These are phyloP conservation scores for Metschnikowia picachoensis DNA, from an alignment of 805 yeast genomes.

Conservation along the genomic window DNA sequence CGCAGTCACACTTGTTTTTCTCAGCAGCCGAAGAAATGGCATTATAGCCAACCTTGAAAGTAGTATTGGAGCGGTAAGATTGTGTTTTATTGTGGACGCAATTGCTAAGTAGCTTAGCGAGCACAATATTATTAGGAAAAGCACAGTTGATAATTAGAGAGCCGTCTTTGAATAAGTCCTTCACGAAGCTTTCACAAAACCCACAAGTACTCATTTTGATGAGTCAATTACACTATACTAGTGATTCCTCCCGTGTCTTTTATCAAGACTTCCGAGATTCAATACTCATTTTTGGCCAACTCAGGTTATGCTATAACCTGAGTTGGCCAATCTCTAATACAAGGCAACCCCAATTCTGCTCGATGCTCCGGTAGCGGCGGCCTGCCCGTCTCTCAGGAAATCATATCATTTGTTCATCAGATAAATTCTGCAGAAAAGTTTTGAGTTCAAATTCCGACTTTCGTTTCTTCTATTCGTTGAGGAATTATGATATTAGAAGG, in stretches of 20 bases:
- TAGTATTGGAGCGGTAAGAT: constrained; percentile 59
- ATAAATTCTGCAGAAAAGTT: no score
- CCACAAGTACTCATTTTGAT: constrained; percentile 1
- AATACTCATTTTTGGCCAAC: constrained; percentile 38
- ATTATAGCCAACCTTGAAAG: constrained; percentile 50
- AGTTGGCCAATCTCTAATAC: constrained; percentile 45
- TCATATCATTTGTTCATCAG: no score
- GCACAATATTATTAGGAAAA: constrained; percentile 54
- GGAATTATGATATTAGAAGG: no score
- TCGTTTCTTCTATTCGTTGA: no score
- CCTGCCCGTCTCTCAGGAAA: no score
- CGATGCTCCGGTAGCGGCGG: constrained; percentile 66
- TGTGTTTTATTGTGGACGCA: constrained; percentile 48
- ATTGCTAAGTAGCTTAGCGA: constrained; percentile 38
- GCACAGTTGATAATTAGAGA: constrained; percentile 61
- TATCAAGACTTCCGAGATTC: constrained; percentile 6
- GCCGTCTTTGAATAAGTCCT: constrained; percentile 27
- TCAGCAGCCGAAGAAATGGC: constrained; percentile 43
- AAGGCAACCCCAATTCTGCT: constrained; percentile 62
- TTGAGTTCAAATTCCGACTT: no score
- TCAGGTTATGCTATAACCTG: constrained; percentile 53
- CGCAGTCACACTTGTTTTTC: constrained; percentile 22
- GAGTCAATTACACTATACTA: constrained; percentile 33
- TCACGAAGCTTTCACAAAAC: constrained; percentile 5
- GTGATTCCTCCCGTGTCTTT: constrained; percentile 23